Evolutionary conservation across 306 rosid genomes (phyloP).

Genomic region (Quercus glauca): DNA sequence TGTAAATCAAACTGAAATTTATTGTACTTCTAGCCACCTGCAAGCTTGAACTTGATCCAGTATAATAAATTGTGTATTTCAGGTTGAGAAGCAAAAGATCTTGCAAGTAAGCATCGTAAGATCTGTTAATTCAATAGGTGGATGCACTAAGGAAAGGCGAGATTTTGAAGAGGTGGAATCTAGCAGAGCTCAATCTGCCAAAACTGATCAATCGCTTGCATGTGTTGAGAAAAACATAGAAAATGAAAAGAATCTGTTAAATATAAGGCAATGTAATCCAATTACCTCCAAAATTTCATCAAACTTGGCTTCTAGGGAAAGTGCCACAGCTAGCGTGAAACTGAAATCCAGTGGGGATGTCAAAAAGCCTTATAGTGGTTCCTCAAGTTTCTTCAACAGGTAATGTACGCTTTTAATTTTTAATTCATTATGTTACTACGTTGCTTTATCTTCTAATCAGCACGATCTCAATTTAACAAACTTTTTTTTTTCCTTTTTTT

Average conservation of each 20-base stretch:
- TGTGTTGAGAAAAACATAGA: conserved; percentile 29
- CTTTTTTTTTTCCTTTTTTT: background rate
- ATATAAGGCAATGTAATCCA: conserved; percentile 31
- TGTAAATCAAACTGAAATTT: background rate
- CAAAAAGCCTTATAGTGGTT: conserved; percentile 46
- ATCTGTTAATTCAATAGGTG: conserved; percentile 38
- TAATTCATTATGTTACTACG: conserved; percentile 3
- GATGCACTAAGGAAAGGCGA: conserved; percentile 30
- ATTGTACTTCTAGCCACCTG: background rate
- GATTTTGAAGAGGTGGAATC: conserved; percentile 30
- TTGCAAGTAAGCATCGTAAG: conserved; percentile 51
- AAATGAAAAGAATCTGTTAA: conserved; percentile 29
- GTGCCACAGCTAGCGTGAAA: conserved; percentile 25
- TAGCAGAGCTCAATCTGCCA: conserved; percentile 25
- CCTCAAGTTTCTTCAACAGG: conserved; percentile 76
- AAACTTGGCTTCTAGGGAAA: conserved; percentile 27
- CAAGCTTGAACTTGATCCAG: background rate
- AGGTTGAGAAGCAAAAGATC: conserved; percentile 93
- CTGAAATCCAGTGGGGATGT: conserved; percentile 32
- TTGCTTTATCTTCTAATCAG: background rate
- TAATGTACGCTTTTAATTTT: conserved; percentile 23
- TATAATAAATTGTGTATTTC: conserved; percentile 10
- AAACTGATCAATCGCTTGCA: conserved; percentile 24
- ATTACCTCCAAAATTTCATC: conserved; percentile 33
- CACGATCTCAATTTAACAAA: background rate